Evolutionary conservation across 495 filamentous ascomycete genomes (phyloP), one percentile per base, ranked within the genome.

Genomic region (Ramalina intermedia): DNA sequence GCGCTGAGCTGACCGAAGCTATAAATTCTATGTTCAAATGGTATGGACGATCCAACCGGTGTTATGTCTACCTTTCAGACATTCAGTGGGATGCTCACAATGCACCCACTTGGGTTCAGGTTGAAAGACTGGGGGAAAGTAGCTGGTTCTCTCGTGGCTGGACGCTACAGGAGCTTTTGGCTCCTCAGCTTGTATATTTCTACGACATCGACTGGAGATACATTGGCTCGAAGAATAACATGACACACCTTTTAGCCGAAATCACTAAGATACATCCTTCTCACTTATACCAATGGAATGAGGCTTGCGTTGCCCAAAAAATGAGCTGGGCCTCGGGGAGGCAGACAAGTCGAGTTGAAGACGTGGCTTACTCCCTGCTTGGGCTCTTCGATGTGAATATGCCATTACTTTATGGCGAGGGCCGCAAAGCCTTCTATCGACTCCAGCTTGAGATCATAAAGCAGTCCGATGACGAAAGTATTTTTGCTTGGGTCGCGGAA

Each of bases 101-200:
- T 20, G 2, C 8, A 16, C 13, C 11, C 13, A 16, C 2, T 0
- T 14, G 4, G 2, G 14, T 41, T n/a, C 39, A 23, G 17, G 12
- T 11, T 13, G 42, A 39, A 14, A 6, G 6, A 13, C 12, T 24
- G 20, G 63, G 70, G 40, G 35, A 48, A 1, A 65, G 63, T 43
- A 48, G 60, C 3, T 72, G 69, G 69, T 69, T 70, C 36, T 66
- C 61, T 0, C 55, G 68, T 9, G 69, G 68, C 1, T 70, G 65
- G 67, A 70, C 68, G 0, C 51, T 70, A 1, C 67, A 71, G 24
- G 69, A 70, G 44, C 51, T 72, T 6, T 55, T 71, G 3, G 69
- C 67, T 0, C 69, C 69, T 0, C 14, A 14, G 0, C 39, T 41
- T 5, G 55, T 70, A 0, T 0, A 48, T 0, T 69, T 68, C 51